Evolutionary conservation across 352 stramenopile species (phyloP).

Genomic region (Pythium monospermum): DNA sequence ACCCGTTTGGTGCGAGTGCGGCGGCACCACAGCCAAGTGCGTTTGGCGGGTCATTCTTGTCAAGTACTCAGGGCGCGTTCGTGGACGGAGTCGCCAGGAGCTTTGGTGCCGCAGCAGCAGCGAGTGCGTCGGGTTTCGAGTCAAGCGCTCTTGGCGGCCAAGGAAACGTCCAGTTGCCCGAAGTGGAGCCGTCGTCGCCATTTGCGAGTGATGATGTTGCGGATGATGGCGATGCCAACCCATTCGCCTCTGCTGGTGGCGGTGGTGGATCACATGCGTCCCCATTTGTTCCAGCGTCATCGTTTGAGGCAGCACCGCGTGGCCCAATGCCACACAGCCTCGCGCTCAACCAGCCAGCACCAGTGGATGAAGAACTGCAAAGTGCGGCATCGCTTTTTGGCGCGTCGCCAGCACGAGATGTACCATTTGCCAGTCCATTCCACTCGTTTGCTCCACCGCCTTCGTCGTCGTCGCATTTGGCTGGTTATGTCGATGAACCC

Average conservation of each 20-base stretch:
- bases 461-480: background rate
- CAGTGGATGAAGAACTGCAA: slow-evolving; percentile 20
- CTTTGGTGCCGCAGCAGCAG: too few species aligned
- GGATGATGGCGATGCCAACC: slow-evolving; percentile 30
- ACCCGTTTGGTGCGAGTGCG: too few species aligned
- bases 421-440: slow-evolving; percentile 44
- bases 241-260: slow-evolving; percentile 43
- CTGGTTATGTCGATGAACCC: slow-evolving; percentile 29
- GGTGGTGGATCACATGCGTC: slow-evolving; percentile 29
- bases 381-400: slow-evolving; percentile 65
- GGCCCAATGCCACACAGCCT: too few species aligned
- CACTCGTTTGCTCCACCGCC: slow-evolving; percentile 28
- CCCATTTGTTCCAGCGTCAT: slow-evolving; percentile 9
- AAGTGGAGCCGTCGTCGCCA: background rate
- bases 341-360: background rate
- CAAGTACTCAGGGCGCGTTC: too few species aligned
- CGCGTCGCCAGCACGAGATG: slow-evolving; percentile 33
- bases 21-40: too few species aligned
- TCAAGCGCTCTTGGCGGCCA: too few species aligned
- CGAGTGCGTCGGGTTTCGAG: too few species aligned
- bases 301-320: slow-evolving; percentile 2
- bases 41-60: too few species aligned
- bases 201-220: slow-evolving; percentile 11
- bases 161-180: too few species aligned
- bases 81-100: too few species aligned